Conservation (phyloP, 2,329 filamentous ascomycete species). For the Neoascochyta sp. region DNA sequence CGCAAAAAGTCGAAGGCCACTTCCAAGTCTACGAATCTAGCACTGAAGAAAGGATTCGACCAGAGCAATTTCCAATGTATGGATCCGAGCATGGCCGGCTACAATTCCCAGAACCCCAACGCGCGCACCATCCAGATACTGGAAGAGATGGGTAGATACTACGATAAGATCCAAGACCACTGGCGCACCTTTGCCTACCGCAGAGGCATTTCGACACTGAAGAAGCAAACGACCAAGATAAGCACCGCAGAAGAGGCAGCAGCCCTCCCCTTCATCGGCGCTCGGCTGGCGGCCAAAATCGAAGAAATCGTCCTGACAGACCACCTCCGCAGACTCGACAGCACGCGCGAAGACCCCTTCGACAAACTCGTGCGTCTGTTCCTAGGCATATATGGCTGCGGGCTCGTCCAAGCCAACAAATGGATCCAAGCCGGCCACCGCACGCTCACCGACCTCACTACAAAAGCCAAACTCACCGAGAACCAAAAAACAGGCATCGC, state of each 20-base stretch:
- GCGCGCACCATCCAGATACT: slow-evolving; percentile 70
- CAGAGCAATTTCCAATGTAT: slow-evolving; percentile 56
- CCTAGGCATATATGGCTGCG: slow-evolving; percentile 75
- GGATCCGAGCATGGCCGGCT: slow-evolving; percentile 50
- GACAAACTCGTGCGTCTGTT: slow-evolving; percentile 66
- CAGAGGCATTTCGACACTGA: slow-evolving; percentile 69
- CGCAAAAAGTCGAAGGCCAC: slow-evolving; percentile 1
- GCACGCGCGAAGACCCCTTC: slow-evolving; percentile 63
- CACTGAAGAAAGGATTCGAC: slow-evolving; percentile 20
- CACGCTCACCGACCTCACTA: slow-evolving; percentile 68
- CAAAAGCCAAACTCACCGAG: slow-evolving; percentile 58
- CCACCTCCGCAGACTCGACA: slow-evolving; percentile 67
- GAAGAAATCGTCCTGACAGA: slow-evolving; percentile 81
- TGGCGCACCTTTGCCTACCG: slow-evolving; percentile 76
- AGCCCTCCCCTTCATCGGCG: slow-evolving; percentile 64
- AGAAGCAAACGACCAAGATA: slow-evolving; percentile 62
- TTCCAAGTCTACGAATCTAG: slow-evolving; percentile 5
- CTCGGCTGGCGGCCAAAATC: slow-evolving; percentile 75
- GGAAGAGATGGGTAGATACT: slow-evolving; percentile 74
- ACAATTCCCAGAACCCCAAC: slow-evolving; percentile 62
- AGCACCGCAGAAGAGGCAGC: slow-evolving; percentile 66
- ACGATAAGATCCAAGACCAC: slow-evolving; percentile 68
- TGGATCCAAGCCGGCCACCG: slow-evolving; percentile 75
- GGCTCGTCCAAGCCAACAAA: slow-evolving; percentile 62
- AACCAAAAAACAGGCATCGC: slow-evolving; percentile 75